These are phyloP conservation scores for Nelumbo lutea DNA, from an alignment of 164 flowering plant species.

Conservation along the genomic window DNA sequence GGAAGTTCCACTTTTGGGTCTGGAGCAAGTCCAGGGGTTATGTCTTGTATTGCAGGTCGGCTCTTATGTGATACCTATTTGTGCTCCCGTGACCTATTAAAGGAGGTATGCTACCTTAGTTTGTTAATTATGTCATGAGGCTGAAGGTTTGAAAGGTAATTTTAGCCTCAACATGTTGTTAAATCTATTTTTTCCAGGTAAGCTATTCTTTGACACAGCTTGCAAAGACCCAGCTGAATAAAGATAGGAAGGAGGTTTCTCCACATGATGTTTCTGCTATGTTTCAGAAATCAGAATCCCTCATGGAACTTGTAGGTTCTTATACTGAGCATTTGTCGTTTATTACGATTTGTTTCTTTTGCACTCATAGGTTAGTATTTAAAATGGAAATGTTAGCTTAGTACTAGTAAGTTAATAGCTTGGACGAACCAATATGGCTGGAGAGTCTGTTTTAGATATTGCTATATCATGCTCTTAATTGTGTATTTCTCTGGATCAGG, in stretches of 20 bases:
- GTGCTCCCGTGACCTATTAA: conserved; percentile 86
- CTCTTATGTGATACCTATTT: conserved; percentile 92
- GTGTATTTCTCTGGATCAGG: conserved; percentile 33
- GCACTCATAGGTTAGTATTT: not conserved
- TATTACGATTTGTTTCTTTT: not conserved
- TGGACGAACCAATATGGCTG: not conserved
- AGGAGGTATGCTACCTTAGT: conserved; percentile 54
- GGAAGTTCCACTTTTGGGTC: conserved; percentile 74
- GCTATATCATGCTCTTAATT: conserved; percentile 1
- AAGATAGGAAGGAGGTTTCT: conserved; percentile 81
- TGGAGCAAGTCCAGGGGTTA: conserved; percentile 94
- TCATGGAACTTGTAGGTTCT: conserved; percentile 77
- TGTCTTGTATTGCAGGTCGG: conserved; percentile 96
- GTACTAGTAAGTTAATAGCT: not conserved
- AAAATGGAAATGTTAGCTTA: not conserved
- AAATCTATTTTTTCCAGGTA: conserved; percentile 49
- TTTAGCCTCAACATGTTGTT: not conserved
- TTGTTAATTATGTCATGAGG: not conserved
- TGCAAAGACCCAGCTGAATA: conserved; percentile 82
- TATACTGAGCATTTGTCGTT: conserved; percentile 6
- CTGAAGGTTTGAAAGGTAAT: not conserved
- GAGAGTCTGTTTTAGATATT: not conserved
- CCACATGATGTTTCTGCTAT: conserved; percentile 74
- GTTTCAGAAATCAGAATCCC: conserved; percentile 70
- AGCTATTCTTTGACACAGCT: conserved; percentile 95